Evolutionary conservation across 208 protist genomes (phyloP), one percentile per base, ranked within the genome.

Genomic region (Trichomonas vaginalis): DNA sequence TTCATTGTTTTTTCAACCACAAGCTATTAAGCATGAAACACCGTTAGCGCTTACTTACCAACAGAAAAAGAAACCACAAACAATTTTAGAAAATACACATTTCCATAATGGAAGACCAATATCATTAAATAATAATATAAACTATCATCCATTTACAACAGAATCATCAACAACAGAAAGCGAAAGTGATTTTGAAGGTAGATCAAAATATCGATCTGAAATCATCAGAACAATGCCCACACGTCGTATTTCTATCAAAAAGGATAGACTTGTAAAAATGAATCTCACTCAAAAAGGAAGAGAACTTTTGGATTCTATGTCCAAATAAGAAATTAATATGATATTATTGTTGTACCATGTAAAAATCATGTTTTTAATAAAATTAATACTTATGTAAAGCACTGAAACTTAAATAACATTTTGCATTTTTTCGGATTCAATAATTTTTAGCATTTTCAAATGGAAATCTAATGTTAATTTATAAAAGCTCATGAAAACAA

Each of bases 161-260:
- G 86, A 92, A 51, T 92, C 86, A 35, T 92, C 86, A 2, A 92
- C 86, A 92, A 92, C 86, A 3, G 86, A 92, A 92, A 92, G 86
- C 15, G 86, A 92, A 51, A 45, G n/a, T 92, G 86, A 92, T 51
- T 92, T 92, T 51, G 86, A 92, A 92, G 86, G 86, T 0, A 35
- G 86, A 39, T 92, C 86, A 39, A n/a, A 45, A 39, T 92, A 92
- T 88, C 35, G 82, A 46, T 70, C 56, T 70, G 56, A 70, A 70
- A 70, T 70, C 6, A 70, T 70, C n/a, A 8, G 56, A 70, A n/a
- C 56, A 2, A 70, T 70, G 6, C 56, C 56, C 6, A 27, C 56
- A 32, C 21, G 56, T n/a, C 56, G 21, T 27, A n/a, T 27, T 32
- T 70, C 56, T n/a, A 4, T 70, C 4, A 70, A 70, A 27, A 70